A percentile compares a stretch with the other conserved stretches of the same genome.
Conservation (phyloP, 345 rosid genomes). For the Mallotus nudiflorus region DNA sequence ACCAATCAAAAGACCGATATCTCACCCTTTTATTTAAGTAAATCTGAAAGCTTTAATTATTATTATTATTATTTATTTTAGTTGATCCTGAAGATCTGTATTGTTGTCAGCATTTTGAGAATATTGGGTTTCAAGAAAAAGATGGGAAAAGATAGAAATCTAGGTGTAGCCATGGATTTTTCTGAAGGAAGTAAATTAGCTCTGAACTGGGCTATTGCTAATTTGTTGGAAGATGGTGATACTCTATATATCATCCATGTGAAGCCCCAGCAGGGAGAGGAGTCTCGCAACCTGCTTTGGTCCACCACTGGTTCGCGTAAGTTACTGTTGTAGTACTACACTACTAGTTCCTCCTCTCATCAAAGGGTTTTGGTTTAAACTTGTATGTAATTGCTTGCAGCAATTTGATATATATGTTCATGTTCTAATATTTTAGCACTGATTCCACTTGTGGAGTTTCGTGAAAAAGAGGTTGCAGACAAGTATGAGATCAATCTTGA, state of each 20-base stretch:
- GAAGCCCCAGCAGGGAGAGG: conserved; percentile 14
- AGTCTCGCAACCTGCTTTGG: conserved; percentile 27
- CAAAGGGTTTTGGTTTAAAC: not conserved
- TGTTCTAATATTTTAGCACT: conserved; percentile 1
- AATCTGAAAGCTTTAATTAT: too few species aligned
- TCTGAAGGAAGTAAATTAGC: conserved; percentile 26
- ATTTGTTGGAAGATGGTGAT: conserved; percentile 23
- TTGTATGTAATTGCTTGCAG: not conserved
- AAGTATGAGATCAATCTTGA: conserved; percentile 16
- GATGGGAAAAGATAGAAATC: conserved; percentile 24
- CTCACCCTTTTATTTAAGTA: too few species aligned
- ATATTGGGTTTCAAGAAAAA: not conserved
- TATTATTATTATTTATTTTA: too few species aligned
- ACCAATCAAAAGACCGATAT: too few species aligned
- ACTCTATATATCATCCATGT: conserved; percentile 24
- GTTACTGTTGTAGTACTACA: not conserved
- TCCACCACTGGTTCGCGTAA: conserved; percentile 24
- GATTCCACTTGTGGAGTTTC: conserved; percentile 26
- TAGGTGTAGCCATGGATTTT: conserved; percentile 28
- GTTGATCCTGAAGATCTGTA: too few species aligned
- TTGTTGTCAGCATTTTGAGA: too few species aligned
- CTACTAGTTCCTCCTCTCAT: too few species aligned
- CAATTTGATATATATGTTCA: not conserved
- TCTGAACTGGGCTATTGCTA: conserved; percentile 24
- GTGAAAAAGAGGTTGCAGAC: conserved; percentile 4